Evolutionary conservation across 208 protist species (phyloP).

Genomic region (Wallacemonas collosoma): DNA sequence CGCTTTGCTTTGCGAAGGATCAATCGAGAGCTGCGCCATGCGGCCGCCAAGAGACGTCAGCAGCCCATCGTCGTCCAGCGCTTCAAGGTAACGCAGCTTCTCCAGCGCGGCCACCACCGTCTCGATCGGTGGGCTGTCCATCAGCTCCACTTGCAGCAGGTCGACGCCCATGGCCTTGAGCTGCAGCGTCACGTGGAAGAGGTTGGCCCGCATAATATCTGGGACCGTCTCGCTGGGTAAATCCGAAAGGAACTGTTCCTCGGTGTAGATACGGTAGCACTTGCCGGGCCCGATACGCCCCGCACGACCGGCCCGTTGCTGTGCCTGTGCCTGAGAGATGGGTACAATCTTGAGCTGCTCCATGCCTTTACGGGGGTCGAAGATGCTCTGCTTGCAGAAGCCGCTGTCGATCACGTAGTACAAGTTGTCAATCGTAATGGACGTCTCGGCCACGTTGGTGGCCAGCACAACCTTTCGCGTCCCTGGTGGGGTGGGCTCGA

Average conservation of each 20-base stretch:
- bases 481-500: conserved; percentile 95
- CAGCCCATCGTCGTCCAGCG: conserved; percentile 98
- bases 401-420: conserved; percentile 99
- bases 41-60: conserved; percentile 97
- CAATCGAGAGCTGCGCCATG: conserved; percentile 99
- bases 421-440: conserved; percentile 99
- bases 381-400: conserved; percentile 98
- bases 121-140: conserved; percentile 96
- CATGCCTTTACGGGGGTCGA: conserved; percentile 96
- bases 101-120: conserved; percentile 97
- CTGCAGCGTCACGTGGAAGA: conserved; percentile 97
- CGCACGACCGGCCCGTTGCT: conserved; percentile 96
- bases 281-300: conserved; percentile 96
- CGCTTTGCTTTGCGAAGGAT: conserved; percentile 98
- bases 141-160: conserved; percentile 96
- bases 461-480: conserved; percentile 98
- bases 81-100: conserved; percentile 96
- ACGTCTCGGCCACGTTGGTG: conserved; percentile 99
- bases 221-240: conserved; percentile 95
- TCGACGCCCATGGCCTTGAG: conserved; percentile 99
- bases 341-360: conserved; percentile 97
- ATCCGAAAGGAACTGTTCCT: conserved; percentile 95
- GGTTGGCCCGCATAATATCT: conserved; percentile 98
- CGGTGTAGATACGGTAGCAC: conserved; percentile 98
- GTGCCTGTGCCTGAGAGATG: conserved; percentile 97